phyloP scores from a whole-genome alignment of 352 stramenopile species.

The Phytophthora capsici region DNA sequence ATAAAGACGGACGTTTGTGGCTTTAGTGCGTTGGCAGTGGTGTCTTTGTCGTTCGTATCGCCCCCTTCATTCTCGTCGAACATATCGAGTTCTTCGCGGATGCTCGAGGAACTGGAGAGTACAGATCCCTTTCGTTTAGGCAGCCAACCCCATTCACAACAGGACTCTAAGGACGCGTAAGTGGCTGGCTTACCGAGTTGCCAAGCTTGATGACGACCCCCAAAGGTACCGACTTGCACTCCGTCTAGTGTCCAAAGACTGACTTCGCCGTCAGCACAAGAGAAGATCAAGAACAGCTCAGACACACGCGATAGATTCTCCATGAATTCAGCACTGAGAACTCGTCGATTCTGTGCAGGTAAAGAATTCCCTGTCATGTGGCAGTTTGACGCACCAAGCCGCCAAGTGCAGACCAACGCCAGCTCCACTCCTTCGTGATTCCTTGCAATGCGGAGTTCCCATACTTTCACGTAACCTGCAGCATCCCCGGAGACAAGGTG shows the following conservation, averaged over 20 bases:
- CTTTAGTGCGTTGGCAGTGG: constrained; percentile 16
- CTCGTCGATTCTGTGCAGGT: constrained; percentile 29
- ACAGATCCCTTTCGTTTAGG: constrained; percentile 12
- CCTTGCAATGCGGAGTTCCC: constrained; percentile 60
- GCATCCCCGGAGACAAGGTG: constrained; percentile 68
- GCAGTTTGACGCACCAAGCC: constrained; percentile 22
- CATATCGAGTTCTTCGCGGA: constrained; percentile 20
- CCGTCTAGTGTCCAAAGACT: constrained; percentile 80
- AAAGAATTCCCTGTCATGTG: constrained; percentile 11
- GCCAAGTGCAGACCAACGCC: constrained; percentile 66
- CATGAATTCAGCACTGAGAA: constrained; percentile 67
- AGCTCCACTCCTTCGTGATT: constrained; percentile 69
- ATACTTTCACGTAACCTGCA: constrained; percentile 64
- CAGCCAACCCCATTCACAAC: constrained; percentile 47
- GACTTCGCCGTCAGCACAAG: constrained; percentile 68
- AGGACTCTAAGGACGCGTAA: constrained; percentile 51
- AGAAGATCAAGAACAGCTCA: constrained; percentile 71
- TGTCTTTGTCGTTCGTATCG: constrained; percentile 20
- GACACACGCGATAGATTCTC: constrained; percentile 58
- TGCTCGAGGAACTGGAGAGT: constrained; percentile 10
- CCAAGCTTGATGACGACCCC: constrained; percentile 61
- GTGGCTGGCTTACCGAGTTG: constrained; percentile 61
- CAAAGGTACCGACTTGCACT: constrained; percentile 71
- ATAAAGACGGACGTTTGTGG: constrained; percentile 51
- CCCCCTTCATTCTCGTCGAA: constrained; percentile 6